phyloP scores from a whole-genome alignment of 2,329 filamentous ascomycete genomes.

The Penicillium concentricum region DNA sequence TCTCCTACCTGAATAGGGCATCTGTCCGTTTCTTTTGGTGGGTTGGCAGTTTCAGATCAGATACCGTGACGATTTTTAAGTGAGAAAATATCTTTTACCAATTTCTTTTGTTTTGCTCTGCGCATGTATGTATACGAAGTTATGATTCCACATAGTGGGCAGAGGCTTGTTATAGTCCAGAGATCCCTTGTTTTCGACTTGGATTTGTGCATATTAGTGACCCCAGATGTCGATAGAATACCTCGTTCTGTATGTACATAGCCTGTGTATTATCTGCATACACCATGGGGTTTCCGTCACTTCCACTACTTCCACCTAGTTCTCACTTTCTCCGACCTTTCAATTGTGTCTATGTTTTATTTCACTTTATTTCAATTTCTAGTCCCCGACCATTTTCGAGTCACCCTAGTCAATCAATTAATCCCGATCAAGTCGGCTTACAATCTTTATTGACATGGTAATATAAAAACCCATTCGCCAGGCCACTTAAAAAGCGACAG shows the following conservation, averaged over 20 bases:
- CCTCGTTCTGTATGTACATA: not conserved
- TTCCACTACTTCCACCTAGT: too few relatives aligned
- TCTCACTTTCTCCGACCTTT: too few relatives aligned
- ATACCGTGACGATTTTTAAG: too few relatives aligned
- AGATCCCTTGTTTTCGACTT: not conserved
- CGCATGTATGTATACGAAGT: not conserved
- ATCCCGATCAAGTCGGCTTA: too few relatives aligned
- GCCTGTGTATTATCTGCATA: not conserved
- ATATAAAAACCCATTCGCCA: not conserved
- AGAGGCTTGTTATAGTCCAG: not conserved
- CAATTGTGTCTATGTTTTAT: too few relatives aligned
- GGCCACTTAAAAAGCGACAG: not conserved
- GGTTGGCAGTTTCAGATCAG: not conserved
- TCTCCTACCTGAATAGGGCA: too few relatives aligned
- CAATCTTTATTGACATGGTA: too few relatives aligned
- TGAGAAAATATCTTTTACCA: not conserved
- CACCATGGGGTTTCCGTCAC: not conserved
- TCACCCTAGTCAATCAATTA: too few relatives aligned
- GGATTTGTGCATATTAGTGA: not conserved
- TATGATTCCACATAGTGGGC: not conserved
- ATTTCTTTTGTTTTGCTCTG: not conserved
- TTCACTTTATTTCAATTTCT: too few relatives aligned
- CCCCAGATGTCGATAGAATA: not conserved
- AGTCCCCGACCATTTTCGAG: too few relatives aligned
- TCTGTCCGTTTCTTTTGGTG: not conserved